Evolutionary conservation across 2,329 filamentous ascomycete genomes (phyloP), one percentile per base, ranked within the genome.

Genomic region (Fusarium guadeloupense): DNA sequence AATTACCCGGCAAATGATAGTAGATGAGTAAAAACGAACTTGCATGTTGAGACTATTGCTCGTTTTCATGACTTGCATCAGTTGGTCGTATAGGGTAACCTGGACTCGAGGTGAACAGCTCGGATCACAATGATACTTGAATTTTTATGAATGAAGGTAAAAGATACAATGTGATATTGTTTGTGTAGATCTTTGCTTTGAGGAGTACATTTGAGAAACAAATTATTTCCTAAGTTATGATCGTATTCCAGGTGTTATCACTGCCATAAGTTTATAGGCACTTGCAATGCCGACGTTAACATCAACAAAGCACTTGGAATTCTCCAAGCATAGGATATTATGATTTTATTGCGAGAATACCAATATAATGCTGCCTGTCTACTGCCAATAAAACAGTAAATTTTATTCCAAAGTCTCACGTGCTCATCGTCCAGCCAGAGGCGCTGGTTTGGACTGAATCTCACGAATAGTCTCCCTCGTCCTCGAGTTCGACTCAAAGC

Each of bases 401-500:
- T 2, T 50, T 3, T n/a, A 17, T 10, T 13, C 5, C 13, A 25
- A 20, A 2, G 17, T 25, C 9, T 34, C 12, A 19, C 19, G 16
- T 6, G 13, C 40, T 42, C 31, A 58, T 34, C 16, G 42, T 12
- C n/a, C 20, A 25, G 44, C 50, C 16, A 70, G 40, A 6, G 83
- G 83, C 28, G 75, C 72, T 10, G 82, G 80, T 45, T 81, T 82
- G 48, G 78, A 77, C 62, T 78, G 78, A 59, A 89, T 88, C 73
- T 88, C 84, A 57, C 76, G 77, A 38, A 88, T 80, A 14, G 85
- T 81, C 64, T 86, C 83, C 68, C 81, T 82, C 19, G 85, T 85
- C 59, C 84, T 77, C 9, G 79, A 70, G 71, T 88, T 89, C 66
- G 85, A 83, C 73, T 87, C 86, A 66, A 89, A 89, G 71, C 86